phyloP scores from a whole-genome alignment of 805 yeast species.

The Jamesozyma lodderae region DNA sequence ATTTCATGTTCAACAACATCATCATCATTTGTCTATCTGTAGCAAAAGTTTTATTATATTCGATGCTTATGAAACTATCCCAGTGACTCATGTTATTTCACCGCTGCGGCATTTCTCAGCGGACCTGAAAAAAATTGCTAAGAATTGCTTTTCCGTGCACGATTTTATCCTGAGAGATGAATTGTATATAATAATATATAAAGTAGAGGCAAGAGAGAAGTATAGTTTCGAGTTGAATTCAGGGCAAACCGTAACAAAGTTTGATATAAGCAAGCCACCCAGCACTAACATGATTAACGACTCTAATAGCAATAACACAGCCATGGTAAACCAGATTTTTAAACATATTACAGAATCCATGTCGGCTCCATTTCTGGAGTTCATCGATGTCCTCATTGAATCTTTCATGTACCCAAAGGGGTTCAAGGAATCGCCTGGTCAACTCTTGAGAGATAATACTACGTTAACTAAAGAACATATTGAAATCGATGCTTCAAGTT shows the following conservation, averaged over 20 bases:
- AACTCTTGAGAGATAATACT: constrained; percentile 1
- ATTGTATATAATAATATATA: too few species aligned
- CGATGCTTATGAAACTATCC: too few species aligned
- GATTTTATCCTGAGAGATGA: too few species aligned
- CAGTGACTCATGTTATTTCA: too few species aligned
- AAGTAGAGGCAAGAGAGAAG: too few species aligned
- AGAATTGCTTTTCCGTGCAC: background rate
- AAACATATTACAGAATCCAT: background rate
- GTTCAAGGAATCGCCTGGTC: constrained; percentile 4
- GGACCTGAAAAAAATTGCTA: background rate
- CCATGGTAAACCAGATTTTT: background rate
- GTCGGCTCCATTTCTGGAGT: constrained; percentile 1
- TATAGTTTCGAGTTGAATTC: too few species aligned
- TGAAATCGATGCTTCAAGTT: constrained; percentile 1
- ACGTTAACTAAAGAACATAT: background rate
- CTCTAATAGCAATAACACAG: background rate
- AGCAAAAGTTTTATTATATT: too few species aligned
- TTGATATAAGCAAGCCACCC: too few species aligned
- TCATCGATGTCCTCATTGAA: constrained; percentile 20
- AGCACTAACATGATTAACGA: constrained; percentile 1
- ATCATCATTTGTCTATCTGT: too few species aligned
- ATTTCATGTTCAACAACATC: too few species aligned
- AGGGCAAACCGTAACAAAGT: too few species aligned
- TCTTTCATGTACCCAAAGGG: constrained; percentile 23
- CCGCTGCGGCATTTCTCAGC: background rate